phyloP scores from a whole-genome alignment of 192 early-diverging fungal genomes.

The Backusella tarrabulga region DNA sequence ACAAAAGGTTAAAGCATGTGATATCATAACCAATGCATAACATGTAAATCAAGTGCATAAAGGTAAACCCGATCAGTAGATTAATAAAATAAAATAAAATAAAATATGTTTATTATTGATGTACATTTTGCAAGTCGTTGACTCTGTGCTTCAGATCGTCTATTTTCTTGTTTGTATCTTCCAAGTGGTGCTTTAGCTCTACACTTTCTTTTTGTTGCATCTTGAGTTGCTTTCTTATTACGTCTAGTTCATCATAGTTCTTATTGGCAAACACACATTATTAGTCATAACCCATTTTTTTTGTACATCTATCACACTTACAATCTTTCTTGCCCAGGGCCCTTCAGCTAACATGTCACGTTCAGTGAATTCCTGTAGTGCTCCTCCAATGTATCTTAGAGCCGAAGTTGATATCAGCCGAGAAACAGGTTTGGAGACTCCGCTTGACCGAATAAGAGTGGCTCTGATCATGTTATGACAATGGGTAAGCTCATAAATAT shows the following conservation, averaged over 20 bases:
- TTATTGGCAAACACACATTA: not conserved
- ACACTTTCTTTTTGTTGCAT: not conserved
- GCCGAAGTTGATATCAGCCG: not conserved
- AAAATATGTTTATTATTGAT: not conserved
- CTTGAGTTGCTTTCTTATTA: not conserved
- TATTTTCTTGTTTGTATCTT: not conserved
- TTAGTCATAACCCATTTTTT: not conserved
- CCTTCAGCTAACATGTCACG: not conserved
- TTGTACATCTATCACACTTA: not conserved
- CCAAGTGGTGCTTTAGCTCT: not conserved
- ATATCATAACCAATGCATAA: not conserved
- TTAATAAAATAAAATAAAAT: not conserved
- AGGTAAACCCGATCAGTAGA: not conserved
- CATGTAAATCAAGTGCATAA: not conserved
- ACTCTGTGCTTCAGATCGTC: not conserved
- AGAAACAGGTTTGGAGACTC: not conserved
- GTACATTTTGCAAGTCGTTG: not conserved
- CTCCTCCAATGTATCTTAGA: not conserved
- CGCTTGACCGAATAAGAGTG: not conserved
- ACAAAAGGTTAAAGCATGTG: not conserved
- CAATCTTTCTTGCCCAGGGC: not conserved
- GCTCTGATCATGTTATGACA: not conserved
- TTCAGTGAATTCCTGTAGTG: not conserved
- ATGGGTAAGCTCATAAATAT: not conserved
- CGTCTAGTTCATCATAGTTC: not conserved